Conservation (phyloP, 805 yeast species). For the Metschnikowia dekortorum region DNA sequence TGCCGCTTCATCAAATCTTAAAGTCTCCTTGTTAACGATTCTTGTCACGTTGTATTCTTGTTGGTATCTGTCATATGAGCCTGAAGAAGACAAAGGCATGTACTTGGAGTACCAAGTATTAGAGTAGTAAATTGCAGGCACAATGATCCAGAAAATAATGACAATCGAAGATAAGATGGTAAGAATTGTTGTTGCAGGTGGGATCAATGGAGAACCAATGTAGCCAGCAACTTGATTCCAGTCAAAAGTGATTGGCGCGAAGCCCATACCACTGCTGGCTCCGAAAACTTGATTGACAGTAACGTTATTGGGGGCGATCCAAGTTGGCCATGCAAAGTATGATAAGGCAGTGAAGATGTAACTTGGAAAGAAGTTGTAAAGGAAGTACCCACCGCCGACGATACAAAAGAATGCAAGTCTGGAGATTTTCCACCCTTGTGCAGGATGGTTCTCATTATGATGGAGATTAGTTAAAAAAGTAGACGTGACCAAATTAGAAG, state of each 20-base stretch:
- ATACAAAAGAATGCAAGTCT: conserved; percentile 16
- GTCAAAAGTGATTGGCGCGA: conserved; percentile 64
- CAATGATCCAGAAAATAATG: conserved; percentile 44
- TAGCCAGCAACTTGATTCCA: conserved; percentile 59
- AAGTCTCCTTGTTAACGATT: conserved; percentile 39
- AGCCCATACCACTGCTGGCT: conserved; percentile 54
- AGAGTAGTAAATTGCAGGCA: conserved; percentile 51
- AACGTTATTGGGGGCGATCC: conserved; percentile 61
- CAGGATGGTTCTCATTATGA: conserved; percentile 46
- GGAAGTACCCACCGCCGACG: conserved; percentile 9
- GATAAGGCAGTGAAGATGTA: conserved; percentile 56
- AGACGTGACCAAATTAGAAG: conserved; percentile 54
- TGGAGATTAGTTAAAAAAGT: conserved; percentile 53
- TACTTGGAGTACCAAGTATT: conserved; percentile 58
- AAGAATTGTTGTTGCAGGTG: conserved; percentile 52
- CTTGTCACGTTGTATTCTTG: conserved; percentile 45
- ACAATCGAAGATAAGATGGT: conserved; percentile 35
- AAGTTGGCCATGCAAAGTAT: conserved; percentile 58
- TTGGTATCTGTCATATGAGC: conserved; percentile 50
- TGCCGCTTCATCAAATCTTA: conserved; percentile 40
- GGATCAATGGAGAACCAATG: conserved; percentile 60
- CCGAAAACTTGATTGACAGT: conserved; percentile 67
- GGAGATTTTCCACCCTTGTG: conserved; percentile 56
- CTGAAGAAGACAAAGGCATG: conserved; percentile 52
- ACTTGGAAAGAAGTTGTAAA: conserved; percentile 18